These are phyloP conservation scores for Cytospora piceicola DNA, from an alignment of 2,329 filamentous ascomycete genomes.

Conservation along the genomic window DNA sequence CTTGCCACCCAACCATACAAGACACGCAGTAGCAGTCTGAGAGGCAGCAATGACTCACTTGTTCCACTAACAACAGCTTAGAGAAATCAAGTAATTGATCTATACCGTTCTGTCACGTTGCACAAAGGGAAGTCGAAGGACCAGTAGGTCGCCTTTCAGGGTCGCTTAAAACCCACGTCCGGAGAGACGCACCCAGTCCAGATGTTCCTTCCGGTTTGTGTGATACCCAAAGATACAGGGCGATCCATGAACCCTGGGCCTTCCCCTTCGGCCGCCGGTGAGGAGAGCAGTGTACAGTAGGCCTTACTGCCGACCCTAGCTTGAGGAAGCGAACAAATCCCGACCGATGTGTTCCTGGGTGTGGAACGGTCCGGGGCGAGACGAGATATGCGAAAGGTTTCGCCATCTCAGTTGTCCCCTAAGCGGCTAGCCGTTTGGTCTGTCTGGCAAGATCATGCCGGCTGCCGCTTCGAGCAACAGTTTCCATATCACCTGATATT, in stretches of 20 bases:
- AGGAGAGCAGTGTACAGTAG: neutral
- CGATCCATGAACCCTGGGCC: neutral
- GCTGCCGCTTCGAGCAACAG: slow-evolving; percentile 18
- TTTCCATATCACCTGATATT: neutral
- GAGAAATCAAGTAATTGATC: neutral
- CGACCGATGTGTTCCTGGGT: slow-evolving; percentile 18
- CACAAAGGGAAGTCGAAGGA: slow-evolving; percentile 6
- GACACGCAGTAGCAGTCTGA: neutral
- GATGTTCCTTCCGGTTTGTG: neutral
- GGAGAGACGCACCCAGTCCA: neutral
- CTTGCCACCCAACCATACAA: neutral
- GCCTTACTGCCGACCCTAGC: slow-evolving; percentile 6
- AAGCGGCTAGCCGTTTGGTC: slow-evolving; percentile 15
- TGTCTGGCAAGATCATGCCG: slow-evolving; percentile 24
- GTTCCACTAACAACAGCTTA: neutral
- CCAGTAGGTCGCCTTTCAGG: slow-evolving; percentile 5
- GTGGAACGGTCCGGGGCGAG: slow-evolving; percentile 14
- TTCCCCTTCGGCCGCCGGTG: neutral
- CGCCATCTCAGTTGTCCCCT: slow-evolving; percentile 18
- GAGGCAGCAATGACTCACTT: slow-evolving; percentile 1
- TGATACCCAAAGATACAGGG: neutral
- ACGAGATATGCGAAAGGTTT: slow-evolving; percentile 9
- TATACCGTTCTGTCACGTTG: slow-evolving; percentile 10
- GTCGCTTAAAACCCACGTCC: slow-evolving; percentile 10
- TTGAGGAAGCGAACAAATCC: slow-evolving; percentile 14